Evolutionary conservation across 2,329 filamentous ascomycete species (phyloP).

Genomic region (Lecanicillium sp.): DNA sequence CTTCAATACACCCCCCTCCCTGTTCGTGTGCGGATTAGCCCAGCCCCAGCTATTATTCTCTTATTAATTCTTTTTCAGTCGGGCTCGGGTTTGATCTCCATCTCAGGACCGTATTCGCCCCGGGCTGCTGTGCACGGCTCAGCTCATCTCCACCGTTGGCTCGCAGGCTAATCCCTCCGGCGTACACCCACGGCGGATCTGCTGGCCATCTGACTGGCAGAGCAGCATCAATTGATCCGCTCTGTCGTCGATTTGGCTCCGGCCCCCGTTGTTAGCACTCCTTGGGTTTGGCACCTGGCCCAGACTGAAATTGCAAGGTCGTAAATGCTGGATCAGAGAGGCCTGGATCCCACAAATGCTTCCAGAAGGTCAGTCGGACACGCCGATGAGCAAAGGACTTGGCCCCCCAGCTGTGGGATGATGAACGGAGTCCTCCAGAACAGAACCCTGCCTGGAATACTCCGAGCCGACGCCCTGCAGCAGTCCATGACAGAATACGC

Average conservation of each 20-base stretch:
- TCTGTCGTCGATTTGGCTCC: no score
- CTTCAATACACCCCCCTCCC: not conserved
- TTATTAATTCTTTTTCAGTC: not conserved
- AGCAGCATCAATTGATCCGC: not conserved
- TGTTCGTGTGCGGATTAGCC: not conserved
- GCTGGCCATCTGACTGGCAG: constrained; percentile 1
- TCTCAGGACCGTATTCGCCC: not conserved
- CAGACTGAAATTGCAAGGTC: not conserved
- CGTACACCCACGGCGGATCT: not conserved
- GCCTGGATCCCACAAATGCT: not conserved
- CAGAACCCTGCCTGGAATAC: no score
- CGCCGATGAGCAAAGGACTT: no score
- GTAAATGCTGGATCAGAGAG: no score
- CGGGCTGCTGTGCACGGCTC: not conserved
- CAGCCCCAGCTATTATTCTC: not conserved
- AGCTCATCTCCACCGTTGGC: not conserved
- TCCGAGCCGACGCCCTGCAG: no score
- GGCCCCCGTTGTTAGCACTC: no score
- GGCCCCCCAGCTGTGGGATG: no score
- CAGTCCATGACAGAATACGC: no score
- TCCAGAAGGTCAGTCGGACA: constrained; percentile 8
- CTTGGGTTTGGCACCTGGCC: not conserved
- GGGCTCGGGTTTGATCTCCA: constrained; percentile 8
- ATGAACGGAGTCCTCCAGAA: no score
- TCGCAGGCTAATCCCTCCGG: not conserved